Evolutionary conservation across 805 yeast species (phyloP).

Genomic region (Saccharomycodes ludwigii): DNA sequence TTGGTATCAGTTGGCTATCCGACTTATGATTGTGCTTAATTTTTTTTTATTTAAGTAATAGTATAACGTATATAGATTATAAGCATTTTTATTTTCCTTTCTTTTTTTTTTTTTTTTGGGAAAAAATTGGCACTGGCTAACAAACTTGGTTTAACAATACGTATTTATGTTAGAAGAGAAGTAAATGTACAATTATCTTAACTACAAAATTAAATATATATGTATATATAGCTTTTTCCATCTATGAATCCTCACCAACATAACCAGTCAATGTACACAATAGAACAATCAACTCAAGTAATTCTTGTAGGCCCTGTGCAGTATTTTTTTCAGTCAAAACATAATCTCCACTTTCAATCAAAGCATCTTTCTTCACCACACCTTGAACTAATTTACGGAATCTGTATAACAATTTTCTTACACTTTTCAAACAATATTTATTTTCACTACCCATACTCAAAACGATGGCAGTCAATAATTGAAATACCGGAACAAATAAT

Average conservation of each 20-base stretch:
- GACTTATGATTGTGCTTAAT: too few species aligned
- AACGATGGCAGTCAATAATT: constrained; percentile 51
- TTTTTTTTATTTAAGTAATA: too few species aligned
- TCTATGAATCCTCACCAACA: constrained; percentile 22
- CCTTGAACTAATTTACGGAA: constrained; percentile 49
- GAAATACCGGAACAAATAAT: constrained; percentile 61
- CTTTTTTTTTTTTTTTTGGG: constrained; percentile 1
- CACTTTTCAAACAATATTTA: constrained; percentile 41
- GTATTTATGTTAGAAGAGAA: neutral
- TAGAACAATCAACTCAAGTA: constrained; percentile 44
- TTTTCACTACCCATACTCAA: constrained; percentile 73
- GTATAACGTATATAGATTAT: too few species aligned
- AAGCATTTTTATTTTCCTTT: constrained; percentile 4
- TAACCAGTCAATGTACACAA: constrained; percentile 38
- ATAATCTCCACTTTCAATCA: constrained; percentile 19
- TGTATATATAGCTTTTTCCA: too few species aligned
- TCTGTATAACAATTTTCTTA: constrained; percentile 35
- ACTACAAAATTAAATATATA: too few species aligned
- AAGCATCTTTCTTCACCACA: constrained; percentile 45
- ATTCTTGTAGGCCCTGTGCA: constrained; percentile 31
- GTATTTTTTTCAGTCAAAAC: constrained; percentile 19
- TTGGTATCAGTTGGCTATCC: too few species aligned
- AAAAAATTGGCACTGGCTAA: neutral
- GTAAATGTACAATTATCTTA: neutral
- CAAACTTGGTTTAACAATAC: neutral